Evolutionary conservation across 352 stramenopile genomes (phyloP), one percentile per base, ranked within the genome.

Genomic region (Globisporangium lucens): DNA sequence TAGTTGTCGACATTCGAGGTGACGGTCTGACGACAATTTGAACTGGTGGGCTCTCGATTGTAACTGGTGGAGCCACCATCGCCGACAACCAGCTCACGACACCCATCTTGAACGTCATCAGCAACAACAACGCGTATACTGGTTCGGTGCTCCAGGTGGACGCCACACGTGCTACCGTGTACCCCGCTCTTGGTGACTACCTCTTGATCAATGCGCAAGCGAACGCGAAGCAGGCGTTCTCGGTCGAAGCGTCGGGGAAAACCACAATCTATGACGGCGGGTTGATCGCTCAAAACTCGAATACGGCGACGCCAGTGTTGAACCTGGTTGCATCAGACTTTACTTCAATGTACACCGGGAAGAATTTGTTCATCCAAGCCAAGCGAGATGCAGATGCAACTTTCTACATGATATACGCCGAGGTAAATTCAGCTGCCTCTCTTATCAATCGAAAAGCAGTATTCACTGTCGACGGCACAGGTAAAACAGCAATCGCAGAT

Each of bases 1-100:
- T 73, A 0, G 67, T 86, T 27, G 71, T 87, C 3, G 68, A 76
- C 24, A 77, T 87, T 64, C 75, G 71, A 38, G 79, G 77, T 7
- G 75, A 87, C 47, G 79, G 79, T 22, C 56, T 83, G 30, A 85
- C 75, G 5, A 85, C 79, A 8, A 81, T 87, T 62, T 58, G 74
- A 46, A 75, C 63, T 41, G 77, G 77, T 30, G 79, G 79, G 4
- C 65, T 86, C 9, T 64, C 59, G 76, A 65, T 86, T 6, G 57
- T 78, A 17, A 73, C 71, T 12, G 79, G 77, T 6, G 79, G 79
- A 27, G 79, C 73, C n/a, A 85, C 61, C 3, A 82, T 87, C 43
- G 61, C 67, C 1, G 65, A 85, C 53, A 73, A 68, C 2, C 61
- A 69, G 47, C 4, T 65, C 12, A 35, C 70, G 49, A 56, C 60